Conservation (phyloP, 1,284 basidiomycete species). For the Sparassis latifolia region DNA sequence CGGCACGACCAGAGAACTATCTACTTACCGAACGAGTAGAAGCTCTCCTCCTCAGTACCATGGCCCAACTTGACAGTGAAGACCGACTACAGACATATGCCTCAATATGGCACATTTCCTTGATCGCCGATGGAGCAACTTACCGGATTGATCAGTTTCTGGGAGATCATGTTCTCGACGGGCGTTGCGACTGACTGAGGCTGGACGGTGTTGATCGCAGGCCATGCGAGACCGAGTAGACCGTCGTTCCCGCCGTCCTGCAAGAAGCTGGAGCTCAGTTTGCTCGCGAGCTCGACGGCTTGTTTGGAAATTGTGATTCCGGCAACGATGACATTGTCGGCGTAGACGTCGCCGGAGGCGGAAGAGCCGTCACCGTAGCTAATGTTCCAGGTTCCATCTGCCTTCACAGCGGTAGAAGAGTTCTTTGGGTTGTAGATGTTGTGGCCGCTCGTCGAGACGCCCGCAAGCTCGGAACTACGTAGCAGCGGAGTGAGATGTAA, state of each 20-base stretch:
- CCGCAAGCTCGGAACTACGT: constrained; percentile 20
- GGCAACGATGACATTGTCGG: constrained; percentile 27
- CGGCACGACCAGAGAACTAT: not conserved
- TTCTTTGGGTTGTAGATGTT: constrained; percentile 28
- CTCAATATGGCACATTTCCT: not conserved
- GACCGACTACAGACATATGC: constrained; percentile 13
- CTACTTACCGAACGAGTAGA: constrained; percentile 30
- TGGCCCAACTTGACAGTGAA: constrained; percentile 30
- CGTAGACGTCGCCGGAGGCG: constrained; percentile 30
- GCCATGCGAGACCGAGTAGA: constrained; percentile 29
- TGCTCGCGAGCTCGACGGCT: constrained; percentile 30
- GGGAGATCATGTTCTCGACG: constrained; percentile 31
- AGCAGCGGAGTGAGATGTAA: not conserved
- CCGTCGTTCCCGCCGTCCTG: constrained; percentile 31
- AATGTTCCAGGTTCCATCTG: constrained; percentile 30
- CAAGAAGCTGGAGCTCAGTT: constrained; percentile 30
- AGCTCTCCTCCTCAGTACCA: constrained; percentile 24
- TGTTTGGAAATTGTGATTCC: constrained; percentile 27
- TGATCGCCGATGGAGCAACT: not conserved
- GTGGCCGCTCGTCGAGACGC: constrained; percentile 18
- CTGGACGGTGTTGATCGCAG: constrained; percentile 29
- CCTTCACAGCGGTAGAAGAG: constrained; percentile 26
- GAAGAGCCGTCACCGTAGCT: constrained; percentile 36
- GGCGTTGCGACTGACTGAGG: constrained; percentile 29
- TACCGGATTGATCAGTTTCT: constrained; percentile 24